Conservation (phyloP, 1,284 basidiomycete species). For the Trichosporon ovoides region DNA sequence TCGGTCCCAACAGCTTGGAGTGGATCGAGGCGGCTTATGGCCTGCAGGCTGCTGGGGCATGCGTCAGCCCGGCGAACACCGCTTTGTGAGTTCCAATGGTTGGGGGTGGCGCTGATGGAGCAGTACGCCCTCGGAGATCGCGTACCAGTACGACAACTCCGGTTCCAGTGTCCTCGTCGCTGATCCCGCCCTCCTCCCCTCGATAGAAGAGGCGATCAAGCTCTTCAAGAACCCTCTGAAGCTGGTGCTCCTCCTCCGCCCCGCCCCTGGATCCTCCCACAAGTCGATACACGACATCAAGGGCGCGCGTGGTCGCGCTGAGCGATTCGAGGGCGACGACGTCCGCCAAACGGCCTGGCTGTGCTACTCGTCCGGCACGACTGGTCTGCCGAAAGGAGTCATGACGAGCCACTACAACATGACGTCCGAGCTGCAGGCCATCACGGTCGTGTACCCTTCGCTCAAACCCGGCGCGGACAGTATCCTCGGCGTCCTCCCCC, state of each 20-base stretch:
- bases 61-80: conserved; percentile 39
- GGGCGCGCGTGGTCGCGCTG: conserved; percentile 1
- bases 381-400: conserved; percentile 46
- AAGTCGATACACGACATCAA: conserved; percentile 11
- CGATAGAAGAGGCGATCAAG: conserved; percentile 24
- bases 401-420: conserved; percentile 63
- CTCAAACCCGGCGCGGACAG: conserved; percentile 9
- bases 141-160: conserved; percentile 53
- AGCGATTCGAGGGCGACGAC: conserved; percentile 7
- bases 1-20: conserved; percentile 55
- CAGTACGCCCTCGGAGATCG: conserved; percentile 43
- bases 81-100: conserved; percentile 29
- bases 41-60: conserved; percentile 40
- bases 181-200: conserved; percentile 53
- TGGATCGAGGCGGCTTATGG: conserved; percentile 62
- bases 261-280: conserved; percentile 16
- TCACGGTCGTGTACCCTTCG: conserved; percentile 7
- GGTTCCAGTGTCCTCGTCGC: conserved; percentile 57
- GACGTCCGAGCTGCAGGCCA: conserved; percentile 38
- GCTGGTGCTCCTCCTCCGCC: conserved; percentile 21
- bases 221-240: conserved; percentile 8
- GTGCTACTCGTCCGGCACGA: conserved; percentile 63
- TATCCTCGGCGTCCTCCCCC: conserved; percentile 14
- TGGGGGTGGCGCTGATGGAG: background rate
- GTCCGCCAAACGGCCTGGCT: conserved; percentile 35